Evolutionary conservation across 2,329 filamentous ascomycete species (phyloP), one percentile per base, ranked within the genome.

Genomic region (Alternaria sp.): DNA sequence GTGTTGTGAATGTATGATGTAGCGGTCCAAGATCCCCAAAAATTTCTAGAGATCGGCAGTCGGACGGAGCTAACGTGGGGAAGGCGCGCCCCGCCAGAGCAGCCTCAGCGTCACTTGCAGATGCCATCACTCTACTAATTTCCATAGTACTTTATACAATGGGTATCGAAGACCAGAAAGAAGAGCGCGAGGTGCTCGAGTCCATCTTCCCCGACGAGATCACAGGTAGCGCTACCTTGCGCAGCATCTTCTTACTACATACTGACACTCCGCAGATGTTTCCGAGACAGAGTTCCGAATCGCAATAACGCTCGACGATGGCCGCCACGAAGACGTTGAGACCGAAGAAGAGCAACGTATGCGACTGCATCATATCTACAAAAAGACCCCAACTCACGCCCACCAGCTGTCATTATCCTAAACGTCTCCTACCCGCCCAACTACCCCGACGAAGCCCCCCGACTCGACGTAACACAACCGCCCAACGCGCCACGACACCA

Each of bases 141-240:
- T 19, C 52, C 56, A 54, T 26, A 54, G 17, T 71, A 64, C 54
- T 21, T 73, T 43, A 26, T 68, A 62, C 55, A 59, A 86, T 86
- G 84, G 84, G 84, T 25, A 71, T 79, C 62, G 95, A 98, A 85
- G 96, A 99, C 65, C 96, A 99, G 81, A 83, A 90, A 69, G 96
- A 99, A 83, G 96, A 99, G 86, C 90, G 94, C 66, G 96, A 99
- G 81, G 95, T 99, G 73, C 93, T 99, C 78, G 93, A 97, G 77
- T 97, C 95, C 65, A 99, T 99, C 77, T 99, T 98, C 73, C 93
- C 96, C 1, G 95, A 99, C 64, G 96, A 99, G 83, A 97, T 99
- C 72, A 95, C 90, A 87, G 91, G 93, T 95, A 76, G 44, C 11
- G n/a, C 36, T 54, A 2, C 11, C 43, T 12, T 47, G 25, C 46